phyloP scores from a whole-genome alignment of 768 basidiomycete genomes.

The Xanthoconium purpureum region DNA sequence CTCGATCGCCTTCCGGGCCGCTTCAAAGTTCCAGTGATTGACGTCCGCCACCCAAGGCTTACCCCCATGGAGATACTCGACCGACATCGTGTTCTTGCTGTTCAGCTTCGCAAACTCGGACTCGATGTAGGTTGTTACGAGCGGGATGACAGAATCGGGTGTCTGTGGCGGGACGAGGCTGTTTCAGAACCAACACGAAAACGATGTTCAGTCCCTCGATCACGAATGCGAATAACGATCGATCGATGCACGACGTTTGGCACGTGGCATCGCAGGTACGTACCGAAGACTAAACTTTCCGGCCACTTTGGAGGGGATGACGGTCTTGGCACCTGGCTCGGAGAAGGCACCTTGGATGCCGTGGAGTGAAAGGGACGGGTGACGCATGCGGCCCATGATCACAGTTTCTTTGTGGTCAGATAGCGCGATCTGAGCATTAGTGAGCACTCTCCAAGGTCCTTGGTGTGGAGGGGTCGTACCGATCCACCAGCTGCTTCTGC shows the following conservation, averaged over 20 bases:
- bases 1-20: slow-evolving; percentile 84
- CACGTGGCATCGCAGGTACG: slow-evolving; percentile 18
- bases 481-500: slow-evolving; percentile 72
- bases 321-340: slow-evolving; percentile 76
- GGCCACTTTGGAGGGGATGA: slow-evolving; percentile 84
- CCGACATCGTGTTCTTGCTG: slow-evolving; percentile 74
- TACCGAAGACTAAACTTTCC: slow-evolving; percentile 96
- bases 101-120: slow-evolving; percentile 82
- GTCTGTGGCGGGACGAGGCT: slow-evolving; percentile 86
- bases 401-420: slow-evolving; percentile 72
- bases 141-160: slow-evolving; percentile 65
- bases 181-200: neutral
- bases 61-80: slow-evolving; percentile 77
- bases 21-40: slow-evolving; percentile 91
- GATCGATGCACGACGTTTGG: neutral
- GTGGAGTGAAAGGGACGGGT: slow-evolving; percentile 85
- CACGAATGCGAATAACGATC: neutral
- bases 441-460: neutral
- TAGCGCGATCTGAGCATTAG: slow-evolving; percentile 49
- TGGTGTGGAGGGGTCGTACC: neutral
- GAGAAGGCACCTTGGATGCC: slow-evolving; percentile 96
- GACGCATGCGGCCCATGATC: slow-evolving; percentile 93
- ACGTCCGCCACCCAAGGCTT: slow-evolving; percentile 86
- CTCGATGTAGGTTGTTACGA: slow-evolving; percentile 68
- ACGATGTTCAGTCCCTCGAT: neutral